Conservation (phyloP, 1,284 basidiomycete species). For the Somion occarium region DNA sequence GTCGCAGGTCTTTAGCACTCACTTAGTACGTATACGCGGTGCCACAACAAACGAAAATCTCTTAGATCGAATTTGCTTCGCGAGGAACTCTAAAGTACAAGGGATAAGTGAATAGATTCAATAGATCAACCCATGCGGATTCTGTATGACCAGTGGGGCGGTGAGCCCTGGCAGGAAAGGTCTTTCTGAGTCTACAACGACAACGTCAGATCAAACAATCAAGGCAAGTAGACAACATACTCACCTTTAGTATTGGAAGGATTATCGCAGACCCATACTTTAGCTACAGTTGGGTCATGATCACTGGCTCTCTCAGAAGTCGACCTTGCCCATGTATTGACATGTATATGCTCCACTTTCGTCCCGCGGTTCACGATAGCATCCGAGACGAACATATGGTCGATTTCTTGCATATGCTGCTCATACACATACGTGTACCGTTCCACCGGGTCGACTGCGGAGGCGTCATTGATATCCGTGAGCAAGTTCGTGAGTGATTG, state of each 20-base stretch:
- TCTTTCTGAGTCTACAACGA: too few relatives aligned
- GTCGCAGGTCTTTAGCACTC: too few relatives aligned
- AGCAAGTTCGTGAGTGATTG: slow-evolving; percentile 36
- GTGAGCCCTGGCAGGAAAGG: too few relatives aligned
- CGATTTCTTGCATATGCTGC: slow-evolving; percentile 53
- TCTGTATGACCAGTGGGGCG: too few relatives aligned
- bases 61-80: too few relatives aligned
- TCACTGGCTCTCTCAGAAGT: slow-evolving; percentile 43
- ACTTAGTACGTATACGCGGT: too few relatives aligned
- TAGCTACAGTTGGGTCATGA: slow-evolving; percentile 58
- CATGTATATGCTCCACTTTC: slow-evolving; percentile 48
- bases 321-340: slow-evolving; percentile 50
- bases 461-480: slow-evolving; percentile 49
- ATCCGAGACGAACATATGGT: slow-evolving; percentile 51
- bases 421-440: slow-evolving; percentile 61
- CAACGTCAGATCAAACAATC: too few relatives aligned
- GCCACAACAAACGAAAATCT: too few relatives aligned
- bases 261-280: slow-evolving; percentile 38
- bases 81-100: too few relatives aligned
- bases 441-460: slow-evolving; percentile 42
- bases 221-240: too few relatives aligned
- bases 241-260: not conserved
- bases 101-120: too few relatives aligned
- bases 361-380: slow-evolving; percentile 36
- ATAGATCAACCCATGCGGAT: too few relatives aligned